Evolutionary conservation across 805 yeast species (phyloP).

Genomic region (Ogataea trehaloabstinens): DNA sequence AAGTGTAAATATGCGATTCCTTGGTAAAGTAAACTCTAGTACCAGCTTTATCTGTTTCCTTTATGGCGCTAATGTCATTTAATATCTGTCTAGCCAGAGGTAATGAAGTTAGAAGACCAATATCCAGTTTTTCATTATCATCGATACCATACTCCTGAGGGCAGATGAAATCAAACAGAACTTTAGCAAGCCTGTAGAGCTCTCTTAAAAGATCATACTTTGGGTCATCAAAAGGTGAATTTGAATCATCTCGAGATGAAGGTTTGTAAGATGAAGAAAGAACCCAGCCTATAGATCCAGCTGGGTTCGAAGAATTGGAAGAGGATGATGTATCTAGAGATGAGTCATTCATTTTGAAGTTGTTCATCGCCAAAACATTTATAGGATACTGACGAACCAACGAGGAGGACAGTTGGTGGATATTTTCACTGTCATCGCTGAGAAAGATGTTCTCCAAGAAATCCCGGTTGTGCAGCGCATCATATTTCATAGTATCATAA

Average conservation of each 20-base stretch:
- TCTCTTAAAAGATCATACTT: conserved; percentile 81
- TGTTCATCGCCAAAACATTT: conserved; percentile 71
- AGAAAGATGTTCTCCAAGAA: conserved; percentile 82
- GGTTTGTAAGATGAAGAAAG: conserved; percentile 35
- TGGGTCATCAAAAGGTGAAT: conserved; percentile 70
- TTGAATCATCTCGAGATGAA: conserved; percentile 25
- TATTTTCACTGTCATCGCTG: conserved; percentile 48
- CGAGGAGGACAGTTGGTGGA: conserved; percentile 43
- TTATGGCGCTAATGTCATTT: conserved; percentile 75
- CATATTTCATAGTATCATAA: conserved; percentile 98
- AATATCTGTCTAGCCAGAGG: conserved; percentile 90
- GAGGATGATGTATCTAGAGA: conserved; percentile 25
- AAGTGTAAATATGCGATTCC: conserved; percentile 94
- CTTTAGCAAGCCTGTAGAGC: conserved; percentile 84
- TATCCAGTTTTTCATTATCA: conserved; percentile 91
- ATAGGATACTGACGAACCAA: conserved; percentile 72
- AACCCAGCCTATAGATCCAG: conserved; percentile 77
- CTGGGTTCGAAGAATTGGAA: conserved; percentile 32
- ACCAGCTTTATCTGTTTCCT: conserved; percentile 75
- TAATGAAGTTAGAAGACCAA: conserved; percentile 89
- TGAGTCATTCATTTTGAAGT: conserved; percentile 58
- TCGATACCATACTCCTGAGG: conserved; percentile 99
- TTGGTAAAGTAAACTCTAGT: conserved; percentile 91
- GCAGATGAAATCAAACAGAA: conserved; percentile 92
- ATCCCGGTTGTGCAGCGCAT: conserved; percentile 91